These are phyloP conservation scores for Leishmania amazonensis DNA, from an alignment of 208 protist genomes.

Conservation along the genomic window DNA sequence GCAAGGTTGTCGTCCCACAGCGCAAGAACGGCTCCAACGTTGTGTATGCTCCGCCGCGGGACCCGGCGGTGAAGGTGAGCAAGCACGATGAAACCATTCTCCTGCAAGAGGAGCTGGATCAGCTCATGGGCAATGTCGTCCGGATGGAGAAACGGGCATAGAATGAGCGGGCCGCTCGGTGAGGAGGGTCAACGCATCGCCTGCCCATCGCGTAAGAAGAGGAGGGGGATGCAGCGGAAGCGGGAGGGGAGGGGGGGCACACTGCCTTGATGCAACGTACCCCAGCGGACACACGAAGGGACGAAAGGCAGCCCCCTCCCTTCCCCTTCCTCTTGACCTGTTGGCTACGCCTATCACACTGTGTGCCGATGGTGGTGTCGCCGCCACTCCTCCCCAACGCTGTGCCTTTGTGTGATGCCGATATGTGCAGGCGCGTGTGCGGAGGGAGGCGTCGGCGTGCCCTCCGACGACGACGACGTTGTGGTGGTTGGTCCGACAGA, in stretches of 20 bases:
- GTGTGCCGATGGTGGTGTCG: background rate
- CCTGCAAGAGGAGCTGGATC: constrained; percentile 42
- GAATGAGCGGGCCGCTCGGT: background rate
- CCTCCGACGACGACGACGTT: background rate
- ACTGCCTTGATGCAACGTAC: background rate
- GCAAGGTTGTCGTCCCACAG: constrained; percentile 22
- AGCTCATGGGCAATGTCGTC: constrained; percentile 18
- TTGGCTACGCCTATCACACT: background rate
- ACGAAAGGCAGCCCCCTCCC: background rate
- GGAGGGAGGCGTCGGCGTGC: background rate
- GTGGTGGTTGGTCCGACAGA: background rate
- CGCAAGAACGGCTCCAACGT: constrained; percentile 20
- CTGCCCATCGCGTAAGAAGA: background rate
- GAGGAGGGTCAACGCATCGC: background rate
- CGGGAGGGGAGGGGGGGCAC: background rate
- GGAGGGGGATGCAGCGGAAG: background rate
- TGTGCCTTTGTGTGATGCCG: background rate
- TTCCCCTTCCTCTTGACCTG: background rate
- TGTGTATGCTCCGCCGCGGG: constrained; percentile 26
- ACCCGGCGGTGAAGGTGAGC: constrained; percentile 36
- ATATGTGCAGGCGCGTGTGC: background rate
- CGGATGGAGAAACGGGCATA: constrained; percentile 13
- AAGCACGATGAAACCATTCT: constrained; percentile 47
- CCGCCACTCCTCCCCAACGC: background rate
- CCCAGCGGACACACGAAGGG: background rate